These are phyloP conservation scores for Cronartium ribicola DNA, from an alignment of 1,284 basidiomycete species.

Conservation along the genomic window DNA sequence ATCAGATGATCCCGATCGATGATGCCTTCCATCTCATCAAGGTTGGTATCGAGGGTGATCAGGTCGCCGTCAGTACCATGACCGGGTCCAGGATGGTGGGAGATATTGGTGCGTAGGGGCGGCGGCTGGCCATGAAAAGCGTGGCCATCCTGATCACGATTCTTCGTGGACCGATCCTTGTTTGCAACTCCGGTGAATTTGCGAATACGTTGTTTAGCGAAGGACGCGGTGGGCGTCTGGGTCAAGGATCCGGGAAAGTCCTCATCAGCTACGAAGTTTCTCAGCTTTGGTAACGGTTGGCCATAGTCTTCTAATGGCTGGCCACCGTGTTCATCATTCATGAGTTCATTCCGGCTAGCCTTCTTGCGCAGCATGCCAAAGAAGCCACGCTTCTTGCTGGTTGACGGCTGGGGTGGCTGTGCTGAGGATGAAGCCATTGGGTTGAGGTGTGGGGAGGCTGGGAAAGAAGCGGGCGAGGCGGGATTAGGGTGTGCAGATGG, in stretches of 20 bases:
- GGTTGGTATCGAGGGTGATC: slow-evolving; percentile 67
- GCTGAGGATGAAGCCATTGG: not conserved
- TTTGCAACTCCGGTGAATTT: slow-evolving; percentile 12
- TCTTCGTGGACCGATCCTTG: not conserved
- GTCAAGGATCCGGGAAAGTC: not conserved
- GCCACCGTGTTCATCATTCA: not conserved
- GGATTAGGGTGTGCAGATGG: not conserved
- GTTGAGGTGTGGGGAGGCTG: not conserved
- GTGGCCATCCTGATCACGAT: not conserved
- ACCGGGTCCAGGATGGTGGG: slow-evolving; percentile 1
- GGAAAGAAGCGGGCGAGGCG: not conserved
- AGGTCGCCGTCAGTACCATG: slow-evolving; percentile 14
- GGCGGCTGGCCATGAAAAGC: slow-evolving; percentile 1
- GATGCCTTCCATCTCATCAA: slow-evolving; percentile 78
- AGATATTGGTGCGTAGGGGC: not conserved
- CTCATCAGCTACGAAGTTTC: slow-evolving; percentile 27
- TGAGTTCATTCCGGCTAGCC: slow-evolving; percentile 27
- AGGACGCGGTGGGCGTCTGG: not conserved
- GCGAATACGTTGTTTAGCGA: slow-evolving; percentile 23
- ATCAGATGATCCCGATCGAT: slow-evolving; percentile 57
- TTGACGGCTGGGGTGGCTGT: not conserved
- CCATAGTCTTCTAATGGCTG: slow-evolving; percentile 13
- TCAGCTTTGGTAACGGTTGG: slow-evolving; percentile 31
- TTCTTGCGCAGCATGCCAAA: slow-evolving; percentile 40
- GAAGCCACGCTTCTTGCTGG: slow-evolving; percentile 29